Evolutionary conservation across 2,329 filamentous ascomycete species (phyloP), one percentile per base, ranked within the genome.

Genomic region (Fusarium chuoi): DNA sequence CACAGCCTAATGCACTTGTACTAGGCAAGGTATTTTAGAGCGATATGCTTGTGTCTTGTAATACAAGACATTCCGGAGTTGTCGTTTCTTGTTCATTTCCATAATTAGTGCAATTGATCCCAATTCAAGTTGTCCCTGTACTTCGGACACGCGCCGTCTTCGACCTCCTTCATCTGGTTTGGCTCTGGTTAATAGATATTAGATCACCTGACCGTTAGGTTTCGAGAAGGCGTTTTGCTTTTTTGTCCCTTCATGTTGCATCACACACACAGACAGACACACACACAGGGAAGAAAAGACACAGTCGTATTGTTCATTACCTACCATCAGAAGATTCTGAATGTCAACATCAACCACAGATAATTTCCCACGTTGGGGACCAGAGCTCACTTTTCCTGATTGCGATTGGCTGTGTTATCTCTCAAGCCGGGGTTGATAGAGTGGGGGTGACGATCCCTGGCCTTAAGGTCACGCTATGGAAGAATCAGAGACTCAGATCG

Each of bases 291-390:
- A 20, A 12, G 35, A 65, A 11, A 42, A 14, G 22, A 26, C 36
- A 20, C 26, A 24, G 26, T 42, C 38, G 30, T 39, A 46, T 42
- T 42, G 24, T 41, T 63, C 49, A 59, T 41, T 44, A 38, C 42
- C 49, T 44, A 38, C 42, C 49, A 52, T 44, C 33, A 68, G 59
- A 63, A 52, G 49, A 52, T 52, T 36, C 49, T 36, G 17, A 26
- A 36, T 24, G 35, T 57, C 65, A 51, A 64, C 49, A 54, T 56
- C 61, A 62, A 67, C 49, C 45, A 70, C 62, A 78, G 72, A 74
- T 72, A 78, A 78, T 78, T 78, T 78, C 76, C 73, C 74, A 70
- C 44, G 68, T 68, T 74, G 72, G 70, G 62, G 72, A 62, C 71
- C 30, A n/a, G 55, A 73, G 41, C 60, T 51, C 45, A 58, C 46